phyloP scores from a whole-genome alignment of 768 basidiomycete species.

The Plicaturopsis crispa region DNA sequence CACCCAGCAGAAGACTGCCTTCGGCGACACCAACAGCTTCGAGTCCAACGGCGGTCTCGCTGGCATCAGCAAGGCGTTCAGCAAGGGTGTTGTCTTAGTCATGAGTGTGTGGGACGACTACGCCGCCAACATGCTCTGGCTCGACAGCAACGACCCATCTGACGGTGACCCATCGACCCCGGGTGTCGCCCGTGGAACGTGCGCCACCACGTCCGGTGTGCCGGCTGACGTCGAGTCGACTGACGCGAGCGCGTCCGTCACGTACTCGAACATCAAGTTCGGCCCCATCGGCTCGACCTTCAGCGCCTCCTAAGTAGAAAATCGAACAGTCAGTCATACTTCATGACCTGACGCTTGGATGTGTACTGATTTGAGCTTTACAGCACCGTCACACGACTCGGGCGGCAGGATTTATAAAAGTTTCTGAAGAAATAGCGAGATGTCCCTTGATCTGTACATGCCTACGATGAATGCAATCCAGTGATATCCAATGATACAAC shows the following conservation, averaged over 20 bases:
- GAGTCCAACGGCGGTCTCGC: constrained; percentile 31
- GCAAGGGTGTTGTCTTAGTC: constrained; percentile 39
- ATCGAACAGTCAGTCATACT: too few relatives aligned
- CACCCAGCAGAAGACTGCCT: constrained; percentile 32
- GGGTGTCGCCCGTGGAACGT: constrained; percentile 43
- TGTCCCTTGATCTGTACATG: too few relatives aligned
- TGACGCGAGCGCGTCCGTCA: constrained; percentile 33
- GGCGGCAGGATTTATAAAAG: too few relatives aligned
- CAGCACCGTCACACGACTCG: too few relatives aligned
- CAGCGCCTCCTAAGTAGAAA: too few relatives aligned
- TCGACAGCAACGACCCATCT: constrained; percentile 42
- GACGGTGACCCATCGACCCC: constrained; percentile 23
- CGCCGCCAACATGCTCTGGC: constrained; percentile 48
- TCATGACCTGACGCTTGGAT: too few relatives aligned
- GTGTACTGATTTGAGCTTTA: too few relatives aligned
- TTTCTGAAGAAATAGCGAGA: too few relatives aligned
- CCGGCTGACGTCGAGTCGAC: constrained; percentile 35
- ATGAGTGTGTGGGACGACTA: constrained; percentile 50
- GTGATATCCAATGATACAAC: too few relatives aligned
- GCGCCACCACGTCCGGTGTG: constrained; percentile 37
- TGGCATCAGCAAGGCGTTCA: constrained; percentile 25
- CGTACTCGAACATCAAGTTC: constrained; percentile 48
- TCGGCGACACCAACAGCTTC: constrained; percentile 38
- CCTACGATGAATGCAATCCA: too few relatives aligned
- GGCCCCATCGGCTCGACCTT: constrained; percentile 43